Evolutionary conservation across 164 flowering plant species (phyloP), one percentile per base, ranked within the genome.

Genomic region (Hamamelis virginiana): DNA sequence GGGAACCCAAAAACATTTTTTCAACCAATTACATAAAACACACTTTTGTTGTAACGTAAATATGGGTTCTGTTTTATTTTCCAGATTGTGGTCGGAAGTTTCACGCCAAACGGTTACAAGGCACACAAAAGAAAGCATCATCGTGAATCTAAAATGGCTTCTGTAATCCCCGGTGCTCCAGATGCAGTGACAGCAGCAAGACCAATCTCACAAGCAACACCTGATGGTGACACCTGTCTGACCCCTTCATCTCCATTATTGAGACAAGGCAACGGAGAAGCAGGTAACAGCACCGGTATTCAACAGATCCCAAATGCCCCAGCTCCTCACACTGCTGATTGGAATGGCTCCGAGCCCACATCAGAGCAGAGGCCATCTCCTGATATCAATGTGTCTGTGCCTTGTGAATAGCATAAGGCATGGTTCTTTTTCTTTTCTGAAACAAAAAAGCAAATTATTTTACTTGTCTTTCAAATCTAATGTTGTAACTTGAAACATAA

Each of bases 1-100:
- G 41, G 41, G n/a, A n/a, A n/a, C n/a, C n/a, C n/a, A n/a, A 33
- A 6, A 33, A 33, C 41, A 33, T 6, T 33, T 33, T 2, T 33
- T 33, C 41, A 33, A 33, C 41, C 41, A 33, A 33, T 33, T 33
- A 2, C 41, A 33, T 33, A 2, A 33, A 33, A 33, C 41, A 2
- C 41, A 33, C 41, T 6, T 33, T 33, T 33, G 41, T 33, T 2
- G 41, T 33, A 33, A 33, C 41, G 44, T 59, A 53, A 52, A 50
- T 62, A 9, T 53, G 56, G 10, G 18, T 71, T 28, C 43, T 55
- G 21, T 21, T 46, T 70, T 21, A 15, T 72, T 68, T 59, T 10
- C 45, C 81, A 91, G 97, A 70, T 86, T 74, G 94, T 91, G 69
- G 78, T 91, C 26, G 94, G 94, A 23, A 91, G 89, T 78, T 91